Percentiles rank a stretch among this genome's conserved stretches.
Conservation (phyloP, 2,329 filamentous ascomycete genomes). For the Westerdykella sp. region DNA sequence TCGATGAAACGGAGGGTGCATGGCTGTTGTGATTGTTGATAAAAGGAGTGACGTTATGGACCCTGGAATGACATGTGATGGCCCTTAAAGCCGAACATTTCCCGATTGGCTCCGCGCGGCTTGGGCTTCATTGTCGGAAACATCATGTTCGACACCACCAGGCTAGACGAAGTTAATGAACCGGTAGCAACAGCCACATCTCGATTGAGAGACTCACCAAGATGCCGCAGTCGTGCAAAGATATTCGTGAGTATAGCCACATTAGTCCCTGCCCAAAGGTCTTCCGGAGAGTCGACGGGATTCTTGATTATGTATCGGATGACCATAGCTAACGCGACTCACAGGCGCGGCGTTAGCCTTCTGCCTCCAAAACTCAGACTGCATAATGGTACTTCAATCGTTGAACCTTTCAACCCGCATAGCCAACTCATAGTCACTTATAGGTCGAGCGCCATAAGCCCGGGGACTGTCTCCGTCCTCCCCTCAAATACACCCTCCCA, state of each 20-base stretch:
- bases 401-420: neutral
- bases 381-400: slow-evolving; percentile 61
- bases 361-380: slow-evolving; percentile 95
- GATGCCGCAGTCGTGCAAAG: slow-evolving; percentile 96
- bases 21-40: neutral
- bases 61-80: too few relatives aligned
- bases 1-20: neutral
- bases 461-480: slow-evolving; percentile 78
- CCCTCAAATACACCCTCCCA: slow-evolving; percentile 74
- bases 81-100: neutral
- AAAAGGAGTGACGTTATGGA: too few relatives aligned
- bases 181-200: slow-evolving; percentile 5
- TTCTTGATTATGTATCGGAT: neutral
- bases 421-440: neutral
- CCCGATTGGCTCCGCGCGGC: neutral
- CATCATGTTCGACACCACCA: too few relatives aligned
- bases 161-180: slow-evolving; percentile 6
- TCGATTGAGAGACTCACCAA: slow-evolving; percentile 6
- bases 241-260: slow-evolving; percentile 80
- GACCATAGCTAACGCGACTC: neutral
- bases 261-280: too few relatives aligned
- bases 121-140: neutral
- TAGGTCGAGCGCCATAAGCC: slow-evolving; percentile 71
- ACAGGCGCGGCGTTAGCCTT: slow-evolving; percentile 83
- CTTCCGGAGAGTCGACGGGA: neutral